Conservation (phyloP, 192 early-diverging fungal species). For the Rhizoclosmatium globosum region DNA sequence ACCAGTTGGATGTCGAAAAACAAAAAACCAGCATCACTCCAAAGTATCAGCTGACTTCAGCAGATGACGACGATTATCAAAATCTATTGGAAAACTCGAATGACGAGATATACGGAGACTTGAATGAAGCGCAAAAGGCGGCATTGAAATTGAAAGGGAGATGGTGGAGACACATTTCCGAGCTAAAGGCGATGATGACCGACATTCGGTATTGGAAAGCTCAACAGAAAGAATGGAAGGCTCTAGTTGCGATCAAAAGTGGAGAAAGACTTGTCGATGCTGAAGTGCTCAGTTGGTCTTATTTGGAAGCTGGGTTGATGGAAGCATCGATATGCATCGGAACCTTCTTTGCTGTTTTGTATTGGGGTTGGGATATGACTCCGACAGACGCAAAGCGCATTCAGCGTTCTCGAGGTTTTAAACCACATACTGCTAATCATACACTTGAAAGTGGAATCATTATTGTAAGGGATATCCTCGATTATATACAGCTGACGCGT, state of each 20-base stretch:
- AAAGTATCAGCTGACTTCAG: background rate
- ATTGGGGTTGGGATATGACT: conserved; percentile 69
- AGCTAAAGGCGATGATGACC: conserved; percentile 46
- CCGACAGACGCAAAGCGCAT: conserved; percentile 58
- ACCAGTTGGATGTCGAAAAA: conserved; percentile 5
- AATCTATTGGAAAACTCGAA: conserved; percentile 1
- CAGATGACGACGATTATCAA: conserved; percentile 13
- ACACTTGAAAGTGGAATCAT: conserved; percentile 40
- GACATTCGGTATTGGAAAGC: conserved; percentile 55
- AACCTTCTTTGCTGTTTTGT: conserved; percentile 85
- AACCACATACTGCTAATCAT: conserved; percentile 52
- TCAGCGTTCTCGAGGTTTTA: conserved; percentile 56
- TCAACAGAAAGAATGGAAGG: conserved; percentile 35
- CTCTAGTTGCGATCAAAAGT: conserved; percentile 35
- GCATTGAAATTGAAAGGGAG: conserved; percentile 30
- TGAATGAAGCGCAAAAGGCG: conserved; percentile 19
- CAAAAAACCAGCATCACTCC: background rate
- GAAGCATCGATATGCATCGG: conserved; percentile 72
- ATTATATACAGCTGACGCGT: background rate
- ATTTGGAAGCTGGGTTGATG: conserved; percentile 86
- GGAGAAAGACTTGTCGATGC: conserved; percentile 90
- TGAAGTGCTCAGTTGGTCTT: conserved; percentile 87
- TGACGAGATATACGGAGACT: conserved; percentile 22
- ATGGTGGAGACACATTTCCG: conserved; percentile 38
- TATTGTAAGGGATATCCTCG: conserved; percentile 37